These are phyloP conservation scores for Allium cepa DNA, from an alignment of 106 monocot species.

Conservation along the genomic window DNA sequence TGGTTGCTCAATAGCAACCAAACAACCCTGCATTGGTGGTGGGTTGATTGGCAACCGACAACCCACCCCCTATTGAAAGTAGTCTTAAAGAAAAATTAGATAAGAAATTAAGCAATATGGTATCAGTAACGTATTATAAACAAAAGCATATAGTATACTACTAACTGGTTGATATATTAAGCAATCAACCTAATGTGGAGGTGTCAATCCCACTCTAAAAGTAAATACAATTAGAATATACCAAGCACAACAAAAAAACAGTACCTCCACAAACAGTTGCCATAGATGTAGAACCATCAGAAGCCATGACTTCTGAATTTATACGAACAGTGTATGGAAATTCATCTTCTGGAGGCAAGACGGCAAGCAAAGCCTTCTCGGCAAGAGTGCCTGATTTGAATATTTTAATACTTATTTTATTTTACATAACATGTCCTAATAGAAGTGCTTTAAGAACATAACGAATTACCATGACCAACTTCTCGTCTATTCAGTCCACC, in stretches of 20 bases:
- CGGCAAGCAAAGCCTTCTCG: slow-evolving; percentile 96
- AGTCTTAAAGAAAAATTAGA: too few species aligned
- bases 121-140: too few species aligned
- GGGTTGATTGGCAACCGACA: too few species aligned
- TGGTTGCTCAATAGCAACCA: too few species aligned
- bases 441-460: not conserved
- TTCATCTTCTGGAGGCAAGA: slow-evolving; percentile 83
- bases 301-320: slow-evolving; percentile 96
- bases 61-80: too few species aligned
- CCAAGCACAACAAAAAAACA: not conserved
- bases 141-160: too few species aligned
- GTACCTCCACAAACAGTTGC: slow-evolving; percentile 98
- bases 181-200: too few species aligned
- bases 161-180: too few species aligned
- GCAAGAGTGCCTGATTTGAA: slow-evolving; percentile 69
- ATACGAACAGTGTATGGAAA: slow-evolving; percentile 88
- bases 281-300: slow-evolving; percentile 99
- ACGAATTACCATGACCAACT: slow-evolving; percentile 88
- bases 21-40: too few species aligned
- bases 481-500: slow-evolving; percentile 88
- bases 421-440: not conserved
- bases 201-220: too few species aligned
- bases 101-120: too few species aligned
- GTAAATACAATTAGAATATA: too few species aligned
- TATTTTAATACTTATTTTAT: not conserved